Conservation (phyloP, 179 eudicot genomes). For the Sideroxylon spinosum region DNA sequence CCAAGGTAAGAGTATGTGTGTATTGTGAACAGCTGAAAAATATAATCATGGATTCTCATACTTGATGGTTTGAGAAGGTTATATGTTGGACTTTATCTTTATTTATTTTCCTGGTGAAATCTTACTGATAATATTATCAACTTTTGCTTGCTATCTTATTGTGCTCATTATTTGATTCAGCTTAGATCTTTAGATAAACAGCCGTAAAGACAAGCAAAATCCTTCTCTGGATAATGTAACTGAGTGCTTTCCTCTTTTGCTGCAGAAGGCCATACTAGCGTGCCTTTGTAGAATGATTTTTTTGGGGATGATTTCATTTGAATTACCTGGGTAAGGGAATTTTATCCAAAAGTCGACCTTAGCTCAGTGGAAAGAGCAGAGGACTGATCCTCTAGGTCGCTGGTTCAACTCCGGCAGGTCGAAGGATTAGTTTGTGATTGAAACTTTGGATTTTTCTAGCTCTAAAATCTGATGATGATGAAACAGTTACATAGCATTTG, state of each 20-base stretch:
- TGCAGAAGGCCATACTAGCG: neutral
- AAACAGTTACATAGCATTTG: neutral
- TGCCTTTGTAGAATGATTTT: neutral
- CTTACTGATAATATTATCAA: neutral
- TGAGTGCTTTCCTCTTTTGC: neutral
- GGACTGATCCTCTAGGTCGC: constrained; percentile 1
- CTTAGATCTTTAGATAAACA: neutral
- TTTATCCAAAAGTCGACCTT: neutral
- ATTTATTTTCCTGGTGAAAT: neutral
- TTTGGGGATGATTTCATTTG: neutral
- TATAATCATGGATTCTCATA: neutral
- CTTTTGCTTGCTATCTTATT: neutral
- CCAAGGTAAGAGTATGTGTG: constrained; percentile 33
- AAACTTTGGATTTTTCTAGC: neutral
- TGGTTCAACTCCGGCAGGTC: constrained; percentile 2
- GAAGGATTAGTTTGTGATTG: neutral
- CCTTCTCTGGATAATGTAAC: constrained; percentile 1
- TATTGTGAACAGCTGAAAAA: neutral
- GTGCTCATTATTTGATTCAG: neutral
- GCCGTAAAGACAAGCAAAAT: constrained; percentile 8
- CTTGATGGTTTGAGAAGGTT: constrained; percentile 11
- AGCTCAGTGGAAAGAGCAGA: constrained; percentile 5
- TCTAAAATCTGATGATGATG: neutral
- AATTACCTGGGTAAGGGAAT: neutral
- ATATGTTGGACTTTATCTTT: neutral